Evolutionary conservation across 1,284 basidiomycete genomes (phyloP), one percentile per base, ranked within the genome.

Genomic region (Rhizopogon hawkerae): DNA sequence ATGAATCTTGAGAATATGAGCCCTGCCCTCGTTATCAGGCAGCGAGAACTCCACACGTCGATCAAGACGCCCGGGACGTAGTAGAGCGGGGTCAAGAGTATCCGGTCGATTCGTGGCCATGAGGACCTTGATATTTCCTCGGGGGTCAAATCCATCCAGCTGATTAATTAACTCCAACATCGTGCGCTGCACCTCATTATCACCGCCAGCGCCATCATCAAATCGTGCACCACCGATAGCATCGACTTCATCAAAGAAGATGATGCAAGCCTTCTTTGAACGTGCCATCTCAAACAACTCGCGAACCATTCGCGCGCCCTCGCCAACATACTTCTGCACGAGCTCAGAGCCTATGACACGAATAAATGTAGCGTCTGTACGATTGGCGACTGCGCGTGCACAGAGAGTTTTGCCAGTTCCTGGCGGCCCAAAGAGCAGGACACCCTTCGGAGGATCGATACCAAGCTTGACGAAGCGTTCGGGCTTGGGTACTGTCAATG

Each of bases 41-140:
- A 98, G 69, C 38, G 87, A 85, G 68, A 99, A 99, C 65, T 99
- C 96, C 38, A 99, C 89, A 37, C 93, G 83, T 58, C 96, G 83
- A 70, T 99, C 96, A 35, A 99, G 74, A 68, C 96, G 89, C 54
- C 96, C 96, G 7, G 96, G 96, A 57, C 96, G 88, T 41, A 99
- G 75, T 13, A 99, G 77, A 5, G 96, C 96, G 46, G 96, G 96
- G 68, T 99, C 96, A 46, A 99, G 79, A 0, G 96, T 98, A 69
- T 99, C 96, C 16, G 96, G 96, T 69, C 95, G 92, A 74, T 99
- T 98, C 8, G 96, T 98, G 33, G 96, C 96, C 96, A 99, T 99
- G 49, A 98, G 77, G 35, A 99, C 95, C 71, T 99, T 99, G 73
- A 99, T 98, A 67, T 98, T 98, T 14, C 96, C 96, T 72, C 96